Base-by-base conservation (phyloP, 768 basidiomycete species). In the Trametes meyenii region DNA sequence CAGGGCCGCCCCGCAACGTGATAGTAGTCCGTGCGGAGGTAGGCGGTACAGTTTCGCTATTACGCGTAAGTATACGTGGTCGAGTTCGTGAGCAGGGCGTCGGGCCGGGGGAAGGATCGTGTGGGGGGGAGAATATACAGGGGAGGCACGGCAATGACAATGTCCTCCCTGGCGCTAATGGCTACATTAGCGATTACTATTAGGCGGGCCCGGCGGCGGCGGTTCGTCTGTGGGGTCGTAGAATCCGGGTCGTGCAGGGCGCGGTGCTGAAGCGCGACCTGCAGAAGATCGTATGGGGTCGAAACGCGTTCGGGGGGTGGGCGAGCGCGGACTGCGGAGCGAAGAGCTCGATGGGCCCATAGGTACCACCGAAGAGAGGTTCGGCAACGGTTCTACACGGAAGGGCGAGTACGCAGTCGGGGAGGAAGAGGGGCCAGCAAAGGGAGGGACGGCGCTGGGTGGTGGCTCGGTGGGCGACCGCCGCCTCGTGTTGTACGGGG, bases 401-500 rank as follows among this genome's bases (percentile, higher is more conserved):
- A 55, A 64, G 7, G 62, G 62, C 33, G 51, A 23, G 51, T 48
- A 40, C 46, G 57, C 29, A 5, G 58, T 60, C 16, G 62, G 52
- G 35, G 62, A 62, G 5, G 57, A 38, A 29, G 39, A 13, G 39
- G 53, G 7, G 11, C 24, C 46, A 6, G 40, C 48, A n/a, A 63
- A 63, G 10, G 58, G 62, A 14, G 49, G 49, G 35, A 42, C 44
- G 26, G 49, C 51, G 13, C 44, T 50, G 16, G 53, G 58, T 7
- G 62, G 58, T 14, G 49, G 58, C 24, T 44, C 53, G 17, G 59
- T 49, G 24, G 60, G 46, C 39, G 61, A 57, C 43, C 63, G 72
- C 67, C 33, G 73, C 67, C 50, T 74, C 53, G 60, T 55, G 61
- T 58, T 58, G 40, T 62, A 72, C 19, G 71, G 71, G 23, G 71